Evolutionary conservation across 257 asterid genomes (phyloP).

Genomic region (Solanum pennellii): DNA sequence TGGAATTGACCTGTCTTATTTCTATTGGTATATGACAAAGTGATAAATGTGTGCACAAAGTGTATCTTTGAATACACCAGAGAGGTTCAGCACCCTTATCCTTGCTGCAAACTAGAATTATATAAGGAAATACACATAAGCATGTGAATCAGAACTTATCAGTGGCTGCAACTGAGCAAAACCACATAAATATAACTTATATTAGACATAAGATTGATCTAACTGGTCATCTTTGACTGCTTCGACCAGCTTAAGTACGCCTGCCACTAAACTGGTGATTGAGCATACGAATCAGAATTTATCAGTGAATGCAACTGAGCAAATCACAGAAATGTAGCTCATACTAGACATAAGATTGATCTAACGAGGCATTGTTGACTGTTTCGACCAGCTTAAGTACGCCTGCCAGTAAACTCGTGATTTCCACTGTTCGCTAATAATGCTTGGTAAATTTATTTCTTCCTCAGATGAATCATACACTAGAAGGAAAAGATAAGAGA

Average conservation of each 20-base stretch:
- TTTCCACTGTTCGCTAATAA: neutral
- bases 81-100: neutral
- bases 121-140: neutral
- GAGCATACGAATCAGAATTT: neutral
- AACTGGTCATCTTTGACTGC: neutral
- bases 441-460: neutral
- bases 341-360: neutral
- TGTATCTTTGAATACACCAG: neutral
- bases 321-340: neutral
- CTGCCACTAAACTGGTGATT: neutral
- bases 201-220: neutral
- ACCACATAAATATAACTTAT: neutral
- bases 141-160: neutral
- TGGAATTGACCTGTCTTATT: neutral
- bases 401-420: neutral
- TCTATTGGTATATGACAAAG: neutral
- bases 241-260: neutral
- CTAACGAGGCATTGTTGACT: neutral
- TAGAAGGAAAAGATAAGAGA: neutral
- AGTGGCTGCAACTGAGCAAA: neutral
- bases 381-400: neutral
- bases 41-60: neutral
- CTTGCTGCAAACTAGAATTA: neutral
- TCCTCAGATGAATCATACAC: neutral
- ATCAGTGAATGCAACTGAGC: neutral